Evolutionary conservation across 2,329 filamentous ascomycete genomes (phyloP).

Genomic region (Xylariaceae sp.): DNA sequence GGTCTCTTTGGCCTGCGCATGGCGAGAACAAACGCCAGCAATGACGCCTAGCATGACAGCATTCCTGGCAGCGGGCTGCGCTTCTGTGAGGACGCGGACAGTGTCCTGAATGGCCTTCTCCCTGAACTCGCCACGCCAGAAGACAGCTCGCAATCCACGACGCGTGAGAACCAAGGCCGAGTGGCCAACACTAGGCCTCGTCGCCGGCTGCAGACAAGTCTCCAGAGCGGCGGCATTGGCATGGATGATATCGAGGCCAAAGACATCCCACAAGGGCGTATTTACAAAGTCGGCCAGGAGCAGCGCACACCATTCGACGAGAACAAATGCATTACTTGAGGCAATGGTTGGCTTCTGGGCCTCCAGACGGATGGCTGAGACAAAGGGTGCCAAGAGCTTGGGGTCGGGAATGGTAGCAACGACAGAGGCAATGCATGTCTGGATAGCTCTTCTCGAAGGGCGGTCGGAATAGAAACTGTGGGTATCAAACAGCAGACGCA

Average conservation of each 20-base stretch:
- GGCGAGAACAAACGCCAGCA: slow-evolving; percentile 76
- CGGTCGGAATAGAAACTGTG: slow-evolving; percentile 85
- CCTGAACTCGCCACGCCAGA: slow-evolving; percentile 53
- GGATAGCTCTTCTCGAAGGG: slow-evolving; percentile 73
- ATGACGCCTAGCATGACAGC: slow-evolving; percentile 77
- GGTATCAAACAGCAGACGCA: slow-evolving; percentile 77
- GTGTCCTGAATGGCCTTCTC: slow-evolving; percentile 58
- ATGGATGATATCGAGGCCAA: slow-evolving; percentile 60
- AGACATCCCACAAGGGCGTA: slow-evolving; percentile 57
- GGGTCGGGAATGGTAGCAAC: slow-evolving; percentile 53
- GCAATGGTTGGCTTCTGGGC: slow-evolving; percentile 73
- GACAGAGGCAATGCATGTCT: slow-evolving; percentile 69
- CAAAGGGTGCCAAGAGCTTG: slow-evolving; percentile 58
- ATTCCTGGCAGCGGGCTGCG: slow-evolving; percentile 62
- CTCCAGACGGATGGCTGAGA: slow-evolving; percentile 65
- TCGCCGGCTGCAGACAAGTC: slow-evolving; percentile 63
- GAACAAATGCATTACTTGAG: slow-evolving; percentile 73
- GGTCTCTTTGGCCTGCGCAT: slow-evolving; percentile 55
- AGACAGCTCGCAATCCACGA: slow-evolving; percentile 70
- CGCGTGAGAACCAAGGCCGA: slow-evolving; percentile 74
- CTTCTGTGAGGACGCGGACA: slow-evolving; percentile 59
- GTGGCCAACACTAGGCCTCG: slow-evolving; percentile 60
- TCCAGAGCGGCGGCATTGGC: slow-evolving; percentile 71
- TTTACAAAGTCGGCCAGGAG: slow-evolving; percentile 67
- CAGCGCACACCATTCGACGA: slow-evolving; percentile 84